These are phyloP conservation scores for Claviceps capensis DNA, from an alignment of 2,329 filamentous ascomycete genomes.

Conservation along the genomic window DNA sequence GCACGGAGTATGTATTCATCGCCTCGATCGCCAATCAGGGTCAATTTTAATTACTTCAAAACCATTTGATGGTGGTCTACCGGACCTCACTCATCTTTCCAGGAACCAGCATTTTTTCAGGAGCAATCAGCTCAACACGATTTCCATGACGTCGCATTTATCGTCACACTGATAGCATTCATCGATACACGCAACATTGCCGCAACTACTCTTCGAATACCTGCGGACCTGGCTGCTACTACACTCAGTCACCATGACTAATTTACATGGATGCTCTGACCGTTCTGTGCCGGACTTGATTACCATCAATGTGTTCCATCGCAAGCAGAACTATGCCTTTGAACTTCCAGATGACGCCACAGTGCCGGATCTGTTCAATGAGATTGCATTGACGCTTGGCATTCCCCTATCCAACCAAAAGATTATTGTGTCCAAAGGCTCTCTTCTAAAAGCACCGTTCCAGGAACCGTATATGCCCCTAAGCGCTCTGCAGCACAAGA, in stretches of 20 bases:
- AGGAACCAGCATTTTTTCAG: background rate
- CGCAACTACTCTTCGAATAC: no score
- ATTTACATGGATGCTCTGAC: background rate
- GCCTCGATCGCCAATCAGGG: background rate
- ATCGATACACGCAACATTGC: background rate
- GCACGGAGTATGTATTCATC: no score
- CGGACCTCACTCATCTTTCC: background rate
- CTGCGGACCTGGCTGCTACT: background rate
- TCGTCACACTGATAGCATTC: background rate
- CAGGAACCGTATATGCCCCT: constrained; percentile 40
- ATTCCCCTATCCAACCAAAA: constrained; percentile 55
- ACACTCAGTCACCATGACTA: background rate
- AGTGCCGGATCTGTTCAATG: constrained; percentile 43
- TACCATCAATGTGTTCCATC: constrained; percentile 32
- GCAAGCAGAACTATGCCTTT: constrained; percentile 30
- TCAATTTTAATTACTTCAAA: background rate
- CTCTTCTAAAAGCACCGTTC: constrained; percentile 51
- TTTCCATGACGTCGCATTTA: background rate
- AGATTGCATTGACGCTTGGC: constrained; percentile 40
- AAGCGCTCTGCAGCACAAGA: constrained; percentile 36
- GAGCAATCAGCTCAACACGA: background rate
- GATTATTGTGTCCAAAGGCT: constrained; percentile 50
- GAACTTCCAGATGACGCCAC: constrained; percentile 31
- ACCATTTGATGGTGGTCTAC: background rate
- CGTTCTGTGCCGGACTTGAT: constrained; percentile 17